Percentiles rank a stretch among this genome's conserved stretches.
phyloP scores from a whole-genome alignment of 495 filamentous ascomycete species.

The Aspergillus campestris region DNA sequence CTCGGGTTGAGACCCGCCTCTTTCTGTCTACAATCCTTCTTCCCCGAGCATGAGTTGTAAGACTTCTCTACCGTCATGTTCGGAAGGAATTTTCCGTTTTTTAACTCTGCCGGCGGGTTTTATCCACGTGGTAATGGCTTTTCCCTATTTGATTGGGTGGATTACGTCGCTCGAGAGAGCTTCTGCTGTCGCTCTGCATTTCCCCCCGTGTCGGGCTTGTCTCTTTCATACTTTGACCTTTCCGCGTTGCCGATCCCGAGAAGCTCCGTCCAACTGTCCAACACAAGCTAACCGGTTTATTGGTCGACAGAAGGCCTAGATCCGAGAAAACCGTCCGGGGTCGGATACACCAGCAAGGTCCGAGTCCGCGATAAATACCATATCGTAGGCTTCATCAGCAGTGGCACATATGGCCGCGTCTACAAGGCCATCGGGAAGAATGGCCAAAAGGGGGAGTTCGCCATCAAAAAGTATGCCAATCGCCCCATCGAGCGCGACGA shows the following conservation, averaged over 20 bases:
- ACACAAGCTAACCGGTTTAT: conserved; percentile 2
- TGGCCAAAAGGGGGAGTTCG: conserved; percentile 69
- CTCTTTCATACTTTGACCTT: too few relatives aligned
- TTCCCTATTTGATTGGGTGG: conserved; percentile 15
- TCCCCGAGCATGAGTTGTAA: neutral
- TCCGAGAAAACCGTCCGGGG: conserved; percentile 32
- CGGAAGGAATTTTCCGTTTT: conserved; percentile 34
- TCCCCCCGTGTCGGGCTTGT: too few relatives aligned
- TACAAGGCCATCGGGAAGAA: conserved; percentile 88
- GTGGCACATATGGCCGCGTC: conserved; percentile 96
- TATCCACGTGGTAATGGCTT: conserved; percentile 43
- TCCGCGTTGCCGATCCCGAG: too few relatives aligned
- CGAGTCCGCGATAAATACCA: conserved; percentile 86
- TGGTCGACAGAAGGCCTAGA: conserved; percentile 27
- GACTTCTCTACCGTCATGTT: conserved; percentile 31
- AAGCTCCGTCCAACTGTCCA: too few relatives aligned
- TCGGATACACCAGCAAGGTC: conserved; percentile 73
- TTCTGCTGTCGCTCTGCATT: too few relatives aligned
- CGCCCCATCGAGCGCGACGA: neutral
- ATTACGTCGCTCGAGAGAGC: neutral
- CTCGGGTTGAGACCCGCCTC: conserved; percentile 6
- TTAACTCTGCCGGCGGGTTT: conserved; percentile 35
- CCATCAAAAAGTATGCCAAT: conserved; percentile 74
- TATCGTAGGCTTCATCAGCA: conserved; percentile 95
- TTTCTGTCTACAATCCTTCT: conserved; percentile 1